Base-by-base conservation (phyloP, 106 monocot genomes). In the Narthecium ossifragum region DNA sequence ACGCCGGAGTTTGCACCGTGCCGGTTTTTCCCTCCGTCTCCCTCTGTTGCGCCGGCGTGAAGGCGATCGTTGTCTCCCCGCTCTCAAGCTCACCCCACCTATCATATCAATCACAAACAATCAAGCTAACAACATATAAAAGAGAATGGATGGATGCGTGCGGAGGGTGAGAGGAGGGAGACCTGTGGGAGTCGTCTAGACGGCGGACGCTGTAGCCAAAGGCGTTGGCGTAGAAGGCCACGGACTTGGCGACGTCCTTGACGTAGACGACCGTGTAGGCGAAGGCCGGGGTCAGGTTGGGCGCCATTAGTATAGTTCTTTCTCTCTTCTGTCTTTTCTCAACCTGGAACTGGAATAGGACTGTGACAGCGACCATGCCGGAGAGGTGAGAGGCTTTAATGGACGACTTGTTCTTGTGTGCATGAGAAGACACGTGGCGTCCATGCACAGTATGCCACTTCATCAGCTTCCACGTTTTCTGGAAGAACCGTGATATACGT, bases 181-280 rank as follows among this genome's bases (percentile, higher is more conserved):
- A 77, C 80, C 71, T 74, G 73, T 65, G 71, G 47, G 85, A 85
- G 7, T 81, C 62, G 28, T 81, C 85, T 2, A 90, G 54, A 32
- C 81, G 75, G 2, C 90, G 90, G 51, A 90, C 81, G 46, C 31
- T 58, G 78, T 82, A 82, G 32, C 90, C 90, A 55, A 85, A 90
- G 32, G 90, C 90, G 11, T 40, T 55, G 61, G 78, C 61, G 73
- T 90, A 90, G 74, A 90, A 85, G 55, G 74, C 75, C 13, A 79
- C 78, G 14, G 84, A 80, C 40, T 76, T 70, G 31, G 78, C 81
- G 1, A 90, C 90, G 67, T 85, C 90, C 29, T 68, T 73, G n/a
- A 90, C 90, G 78, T 90, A 90, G 36, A 90, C 81, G 15, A 85
- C 85, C 0, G 75, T 79, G 78, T 90, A 90, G 31, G 85, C 85